These are phyloP conservation scores for Deinandra increscens DNA, from an alignment of 129 eudicot species.

Conservation along the genomic window DNA sequence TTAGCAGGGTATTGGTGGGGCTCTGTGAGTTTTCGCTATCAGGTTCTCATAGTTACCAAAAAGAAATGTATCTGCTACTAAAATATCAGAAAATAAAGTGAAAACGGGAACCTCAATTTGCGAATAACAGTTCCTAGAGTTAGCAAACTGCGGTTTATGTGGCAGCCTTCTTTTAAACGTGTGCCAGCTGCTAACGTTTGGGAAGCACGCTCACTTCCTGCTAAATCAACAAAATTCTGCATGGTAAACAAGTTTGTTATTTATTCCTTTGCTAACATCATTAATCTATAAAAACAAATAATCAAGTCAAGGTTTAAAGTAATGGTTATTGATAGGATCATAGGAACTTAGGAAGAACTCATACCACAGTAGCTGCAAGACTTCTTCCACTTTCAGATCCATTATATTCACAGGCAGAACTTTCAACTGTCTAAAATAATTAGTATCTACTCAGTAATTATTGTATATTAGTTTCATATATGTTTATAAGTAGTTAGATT, in stretches of 20 bases:
- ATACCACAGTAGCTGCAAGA: constrained; percentile 81
- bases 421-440: constrained; percentile 66
- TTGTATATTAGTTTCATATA: background rate
- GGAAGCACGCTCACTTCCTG: constrained; percentile 97
- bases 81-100: background rate
- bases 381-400: constrained; percentile 58
- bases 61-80: background rate
- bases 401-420: constrained; percentile 46
- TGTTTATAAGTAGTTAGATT: background rate
- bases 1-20: no score
- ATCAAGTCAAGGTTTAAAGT: background rate
- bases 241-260: constrained; percentile 14
- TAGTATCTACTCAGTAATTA: constrained; percentile 12
- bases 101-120: constrained; percentile 55
- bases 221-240: constrained; percentile 92
- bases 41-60: no score
- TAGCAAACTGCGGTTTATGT: constrained; percentile 83
- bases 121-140: constrained; percentile 92
- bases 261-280: background rate
- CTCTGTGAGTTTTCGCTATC: no score
- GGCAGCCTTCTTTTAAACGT: constrained; percentile 89
- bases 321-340: background rate
- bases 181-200: constrained; percentile 75
- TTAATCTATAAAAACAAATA: background rate
- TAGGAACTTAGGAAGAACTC: background rate